Percentiles rank a stretch among this genome's conserved stretches.
Evolutionary conservation across 768 basidiomycete species (phyloP).

Genomic region (Rhodosporidiobolus odoratus): DNA sequence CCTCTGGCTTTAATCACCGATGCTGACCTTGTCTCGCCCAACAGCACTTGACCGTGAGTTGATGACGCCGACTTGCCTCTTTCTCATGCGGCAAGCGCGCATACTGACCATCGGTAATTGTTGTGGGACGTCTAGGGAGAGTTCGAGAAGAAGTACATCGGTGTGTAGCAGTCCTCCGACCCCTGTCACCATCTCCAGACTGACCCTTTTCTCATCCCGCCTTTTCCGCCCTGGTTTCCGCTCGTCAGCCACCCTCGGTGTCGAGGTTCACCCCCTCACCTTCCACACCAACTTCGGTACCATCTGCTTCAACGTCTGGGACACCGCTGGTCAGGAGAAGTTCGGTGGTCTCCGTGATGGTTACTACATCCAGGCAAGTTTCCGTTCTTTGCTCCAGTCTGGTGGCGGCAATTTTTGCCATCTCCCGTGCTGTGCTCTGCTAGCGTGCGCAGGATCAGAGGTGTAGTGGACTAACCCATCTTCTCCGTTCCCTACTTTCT

Average conservation of each 20-base stretch:
- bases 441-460: too few species aligned
- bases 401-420: too few species aligned
- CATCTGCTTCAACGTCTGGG: slow-evolving; percentile 99
- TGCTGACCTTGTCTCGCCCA: neutral
- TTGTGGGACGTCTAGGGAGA: slow-evolving; percentile 56
- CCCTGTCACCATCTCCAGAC: neutral
- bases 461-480: slow-evolving; percentile 3
- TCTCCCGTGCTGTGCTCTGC: too few species aligned
- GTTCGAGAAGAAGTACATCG: slow-evolving; percentile 87
- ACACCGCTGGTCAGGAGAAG: slow-evolving; percentile 99
- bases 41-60: slow-evolving; percentile 39
- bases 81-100: slow-evolving; percentile 52
- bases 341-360: slow-evolving; percentile 98
- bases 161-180: slow-evolving; percentile 22
- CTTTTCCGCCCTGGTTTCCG: neutral
- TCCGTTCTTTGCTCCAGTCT: neutral
- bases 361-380: slow-evolving; percentile 77
- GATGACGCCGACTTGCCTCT: slow-evolving; percentile 9
- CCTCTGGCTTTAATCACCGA: neutral
- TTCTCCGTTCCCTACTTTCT: neutral
- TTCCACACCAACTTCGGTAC: slow-evolving; percentile 99
- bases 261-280: slow-evolving; percentile 90
- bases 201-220: neutral
- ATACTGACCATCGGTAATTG: slow-evolving; percentile 43
- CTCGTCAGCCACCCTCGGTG: slow-evolving; percentile 86